phyloP scores from a whole-genome alignment of 345 rosid species.

The Mercurialis annua region DNA sequence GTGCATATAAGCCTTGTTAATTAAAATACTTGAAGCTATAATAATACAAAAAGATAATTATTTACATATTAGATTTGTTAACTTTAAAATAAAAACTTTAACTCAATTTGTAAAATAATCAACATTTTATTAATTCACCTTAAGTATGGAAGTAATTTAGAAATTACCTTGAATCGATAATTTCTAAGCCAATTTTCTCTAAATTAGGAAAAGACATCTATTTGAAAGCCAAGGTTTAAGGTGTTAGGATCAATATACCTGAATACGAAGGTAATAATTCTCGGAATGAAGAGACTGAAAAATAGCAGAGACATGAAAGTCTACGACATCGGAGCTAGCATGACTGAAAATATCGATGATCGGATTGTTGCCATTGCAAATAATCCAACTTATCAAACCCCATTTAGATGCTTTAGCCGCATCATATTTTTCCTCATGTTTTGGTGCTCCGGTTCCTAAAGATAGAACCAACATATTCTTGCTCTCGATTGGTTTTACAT shows the following conservation, averaged over 20 bases:
- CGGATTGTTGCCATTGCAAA: conserved; percentile 9
- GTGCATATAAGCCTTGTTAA: no score
- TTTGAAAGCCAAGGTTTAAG: no score
- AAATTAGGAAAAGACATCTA: no score
- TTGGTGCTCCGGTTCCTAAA: conserved; percentile 17
- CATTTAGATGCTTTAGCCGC: conserved; percentile 22
- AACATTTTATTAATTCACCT: no score
- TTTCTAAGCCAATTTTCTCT: no score
- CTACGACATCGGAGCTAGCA: conserved; percentile 21
- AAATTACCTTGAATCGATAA: no score
- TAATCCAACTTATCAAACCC: conserved; percentile 20
- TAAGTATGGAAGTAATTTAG: no score
- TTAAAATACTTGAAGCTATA: no score
- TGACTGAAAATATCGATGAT: conserved; percentile 13
- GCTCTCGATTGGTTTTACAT: not conserved
- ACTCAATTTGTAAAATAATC: no score
- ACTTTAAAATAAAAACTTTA: no score
- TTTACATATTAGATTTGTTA: no score
- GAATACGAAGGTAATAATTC: conserved; percentile 18
- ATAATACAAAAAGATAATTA: no score
- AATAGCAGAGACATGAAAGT: conserved; percentile 13
- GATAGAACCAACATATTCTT: conserved; percentile 18
- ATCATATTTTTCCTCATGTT: conserved; percentile 16
- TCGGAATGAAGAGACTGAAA: conserved; percentile 1
- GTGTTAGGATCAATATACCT: conserved; percentile 7